Evolutionary conservation across 108 stramenopile genomes (phyloP).

Genomic region (Parmales sp.): DNA sequence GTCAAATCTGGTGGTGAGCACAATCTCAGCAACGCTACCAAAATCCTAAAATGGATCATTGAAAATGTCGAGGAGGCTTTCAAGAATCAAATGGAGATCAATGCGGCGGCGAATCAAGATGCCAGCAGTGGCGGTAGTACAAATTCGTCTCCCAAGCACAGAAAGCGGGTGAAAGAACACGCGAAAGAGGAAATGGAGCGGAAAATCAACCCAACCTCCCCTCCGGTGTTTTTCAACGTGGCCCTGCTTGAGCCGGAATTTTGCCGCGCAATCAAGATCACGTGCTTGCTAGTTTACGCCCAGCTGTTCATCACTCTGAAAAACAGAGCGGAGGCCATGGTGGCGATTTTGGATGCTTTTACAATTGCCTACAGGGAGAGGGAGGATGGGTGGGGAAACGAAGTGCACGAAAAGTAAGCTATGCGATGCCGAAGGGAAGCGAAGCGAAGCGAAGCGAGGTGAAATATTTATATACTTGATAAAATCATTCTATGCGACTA

Average conservation of each 20-base stretch:
- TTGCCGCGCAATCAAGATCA: neutral
- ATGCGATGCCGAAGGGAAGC: no score
- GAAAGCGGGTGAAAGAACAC: neutral
- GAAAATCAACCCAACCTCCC: neutral
- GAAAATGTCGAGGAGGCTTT: neutral
- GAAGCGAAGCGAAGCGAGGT: no score
- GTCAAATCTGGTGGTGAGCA: neutral
- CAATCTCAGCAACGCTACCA: neutral
- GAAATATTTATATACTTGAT: no score
- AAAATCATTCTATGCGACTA: no score
- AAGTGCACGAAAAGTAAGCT: constrained; percentile 1
- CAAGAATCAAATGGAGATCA: neutral
- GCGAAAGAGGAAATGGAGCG: neutral
- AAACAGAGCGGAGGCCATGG: constrained; percentile 5
- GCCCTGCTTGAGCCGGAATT: neutral
- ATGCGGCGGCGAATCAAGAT: no score
- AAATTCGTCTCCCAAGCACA: neutral
- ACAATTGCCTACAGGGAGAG: neutral
- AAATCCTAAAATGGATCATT: neutral
- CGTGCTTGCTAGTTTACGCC: neutral
- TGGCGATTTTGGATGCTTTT: neutral
- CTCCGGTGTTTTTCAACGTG: neutral
- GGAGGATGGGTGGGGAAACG: constrained; percentile 1
- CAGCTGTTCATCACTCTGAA: neutral
- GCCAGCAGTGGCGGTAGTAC: neutral